Evolutionary conservation across 2,329 filamentous ascomycete genomes (phyloP).

Genomic region (Graphilbum ipis-grandicollis): DNA sequence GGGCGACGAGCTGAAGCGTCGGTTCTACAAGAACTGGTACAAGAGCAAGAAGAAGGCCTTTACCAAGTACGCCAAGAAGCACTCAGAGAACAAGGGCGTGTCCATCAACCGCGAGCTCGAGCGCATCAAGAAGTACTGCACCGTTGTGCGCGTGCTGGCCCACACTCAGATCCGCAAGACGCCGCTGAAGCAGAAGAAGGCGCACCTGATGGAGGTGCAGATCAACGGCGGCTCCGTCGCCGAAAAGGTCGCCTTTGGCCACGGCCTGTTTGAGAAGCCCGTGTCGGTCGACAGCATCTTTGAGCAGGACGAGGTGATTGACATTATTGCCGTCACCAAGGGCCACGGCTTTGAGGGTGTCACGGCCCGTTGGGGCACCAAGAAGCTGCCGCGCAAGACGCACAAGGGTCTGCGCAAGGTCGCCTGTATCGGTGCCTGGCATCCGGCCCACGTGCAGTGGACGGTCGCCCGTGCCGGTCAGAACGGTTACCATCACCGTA

Average conservation of each 20-base stretch:
- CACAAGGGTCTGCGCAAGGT: constrained; percentile 99
- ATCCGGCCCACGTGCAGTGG: constrained; percentile 99
- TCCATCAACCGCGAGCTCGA: constrained; percentile 94
- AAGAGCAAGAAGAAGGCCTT: constrained; percentile 99
- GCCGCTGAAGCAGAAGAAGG: constrained; percentile 99
- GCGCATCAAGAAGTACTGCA: constrained; percentile 99
- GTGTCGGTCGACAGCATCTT: constrained; percentile 87
- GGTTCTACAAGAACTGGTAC: constrained; percentile 99
- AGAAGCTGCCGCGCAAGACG: constrained; percentile 99
- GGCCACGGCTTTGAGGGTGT: constrained; percentile 98
- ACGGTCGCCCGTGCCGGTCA: constrained; percentile 99
- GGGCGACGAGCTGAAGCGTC: constrained; percentile 95
- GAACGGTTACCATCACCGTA: constrained; percentile 99
- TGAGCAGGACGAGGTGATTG: constrained; percentile 99
- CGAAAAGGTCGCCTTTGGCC: constrained; percentile 93
- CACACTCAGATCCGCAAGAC: constrained; percentile 99
- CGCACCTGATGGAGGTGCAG: constrained; percentile 99
- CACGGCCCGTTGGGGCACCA: constrained; percentile 96
- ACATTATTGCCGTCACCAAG: constrained; percentile 98
- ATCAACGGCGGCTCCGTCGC: constrained; percentile 92
- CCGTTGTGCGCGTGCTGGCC: constrained; percentile 94
- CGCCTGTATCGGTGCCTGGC: constrained; percentile 99
- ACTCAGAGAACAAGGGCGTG: constrained; percentile 81
- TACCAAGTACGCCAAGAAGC: constrained; percentile 99
- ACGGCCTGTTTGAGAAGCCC: constrained; percentile 98